Evolutionary conservation across 2,329 filamentous ascomycete genomes (phyloP), one percentile per base, ranked within the genome.

Genomic region (Hypoxylon sp.): DNA sequence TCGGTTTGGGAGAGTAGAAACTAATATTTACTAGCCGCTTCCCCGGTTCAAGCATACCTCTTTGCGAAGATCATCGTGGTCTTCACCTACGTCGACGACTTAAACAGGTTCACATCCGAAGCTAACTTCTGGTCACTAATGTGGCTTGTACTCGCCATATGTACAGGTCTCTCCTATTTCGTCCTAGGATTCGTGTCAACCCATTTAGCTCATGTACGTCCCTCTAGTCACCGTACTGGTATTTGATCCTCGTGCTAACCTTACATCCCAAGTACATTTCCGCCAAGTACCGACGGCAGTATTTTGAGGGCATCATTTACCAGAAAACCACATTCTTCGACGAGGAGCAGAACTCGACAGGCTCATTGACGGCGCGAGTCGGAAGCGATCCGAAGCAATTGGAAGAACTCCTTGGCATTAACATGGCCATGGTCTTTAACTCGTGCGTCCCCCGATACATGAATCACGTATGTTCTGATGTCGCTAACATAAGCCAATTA

Each of bases 91-190:
- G 49, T 67, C 4, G 56, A 59, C 1, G 68, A 77, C 39, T 47
- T 70, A 7, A 58, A 70, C 3, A 75, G 76, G 56, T 75, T 80
- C 48, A 70, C 74, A 43, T 74, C 77, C 1, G 77, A 81, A 41
- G 82, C 81, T 30, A 80, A 84, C 52, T 90, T 89, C 73, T 91
- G 86, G 86, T 83, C 87, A 0, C 79, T 88, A 62, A 90, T 91
- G 85, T 91, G 88, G 79, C 79, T 86, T 19, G 75, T 87, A 0
- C 77, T 89, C 26, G 88, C 87, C 1, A 78, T 84, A 4, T 82
- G 76, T 8, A 76, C 83, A 8, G 85, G 85, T 1, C 1, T 84
- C 0, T 76, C 81, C 15, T 90, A 90, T 73, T 85, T 86, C 65
- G 60, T 79, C 20, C 76, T 86, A 6, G 80, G 78, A 0, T 76